Percentiles rank a stretch among this genome's conserved stretches.
phyloP scores from a whole-genome alignment of 176 grass and related monocot genomes.

The Hsuehochloa calcarea region DNA sequence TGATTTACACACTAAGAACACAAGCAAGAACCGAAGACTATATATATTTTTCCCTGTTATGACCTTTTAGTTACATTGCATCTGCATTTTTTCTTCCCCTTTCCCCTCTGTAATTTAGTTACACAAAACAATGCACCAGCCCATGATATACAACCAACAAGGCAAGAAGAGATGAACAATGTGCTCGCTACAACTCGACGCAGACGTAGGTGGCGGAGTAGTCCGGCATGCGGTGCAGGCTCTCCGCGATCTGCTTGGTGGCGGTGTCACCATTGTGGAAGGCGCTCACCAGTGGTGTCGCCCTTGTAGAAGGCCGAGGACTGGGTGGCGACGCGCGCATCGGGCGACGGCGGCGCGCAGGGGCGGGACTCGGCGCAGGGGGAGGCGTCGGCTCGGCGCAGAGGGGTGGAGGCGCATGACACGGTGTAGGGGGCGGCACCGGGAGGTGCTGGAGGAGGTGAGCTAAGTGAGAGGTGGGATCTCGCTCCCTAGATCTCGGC shows the following conservation, averaged over 20 bases:
- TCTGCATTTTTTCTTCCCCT: not conserved
- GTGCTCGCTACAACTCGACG: conserved; percentile 30
- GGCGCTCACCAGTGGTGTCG: conserved; percentile 36
- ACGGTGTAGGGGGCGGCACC: too few species aligned
- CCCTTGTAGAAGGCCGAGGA: too few species aligned
- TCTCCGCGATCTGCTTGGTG: conserved; percentile 72
- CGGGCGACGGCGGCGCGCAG: too few species aligned
- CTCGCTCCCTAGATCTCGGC: too few species aligned
- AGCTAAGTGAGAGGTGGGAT: too few species aligned
- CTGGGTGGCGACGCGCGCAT: too few species aligned
- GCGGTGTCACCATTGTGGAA: conserved; percentile 69
- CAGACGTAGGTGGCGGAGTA: conserved; percentile 54
- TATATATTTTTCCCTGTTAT: not conserved
- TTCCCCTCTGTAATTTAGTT: conserved; percentile 17
- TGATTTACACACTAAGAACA: not conserved
- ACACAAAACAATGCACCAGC: conserved; percentile 29
- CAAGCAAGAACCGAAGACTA: not conserved
- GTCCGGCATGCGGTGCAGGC: conserved; percentile 61
- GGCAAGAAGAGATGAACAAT: not conserved
- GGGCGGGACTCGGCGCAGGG: too few species aligned
- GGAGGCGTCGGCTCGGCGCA: too few species aligned
- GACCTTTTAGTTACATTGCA: conserved; percentile 9
- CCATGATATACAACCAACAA: not conserved
- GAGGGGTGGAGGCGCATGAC: too few species aligned
- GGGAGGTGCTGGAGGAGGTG: too few species aligned